phyloP scores from a whole-genome alignment of 768 basidiomycete species.

The Kwoniella dejecticola region DNA sequence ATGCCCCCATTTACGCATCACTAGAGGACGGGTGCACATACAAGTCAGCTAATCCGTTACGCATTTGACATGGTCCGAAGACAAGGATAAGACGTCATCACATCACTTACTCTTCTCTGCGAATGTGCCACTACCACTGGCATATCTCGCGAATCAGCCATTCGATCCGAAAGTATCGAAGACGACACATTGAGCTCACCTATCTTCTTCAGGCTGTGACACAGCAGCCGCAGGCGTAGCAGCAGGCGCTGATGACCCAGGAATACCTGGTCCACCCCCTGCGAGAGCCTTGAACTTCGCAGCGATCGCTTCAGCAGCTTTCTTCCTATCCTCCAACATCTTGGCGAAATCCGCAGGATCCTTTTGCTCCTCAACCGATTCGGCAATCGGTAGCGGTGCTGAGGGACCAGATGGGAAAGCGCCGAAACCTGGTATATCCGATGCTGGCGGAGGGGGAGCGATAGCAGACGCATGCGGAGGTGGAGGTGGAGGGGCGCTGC shows the following conservation, averaged over 20 bases:
- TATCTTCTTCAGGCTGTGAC: slow-evolving; percentile 24
- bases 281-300: slow-evolving; percentile 41
- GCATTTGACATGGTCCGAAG: too few species aligned
- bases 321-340: slow-evolving; percentile 41
- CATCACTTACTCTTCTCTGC: slow-evolving; percentile 53
- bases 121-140: slow-evolving; percentile 35
- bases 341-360: slow-evolving; percentile 30
- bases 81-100: too few species aligned
- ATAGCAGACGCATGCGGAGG: slow-evolving; percentile 15
- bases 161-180: neutral
- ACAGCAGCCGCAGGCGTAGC: too few species aligned
- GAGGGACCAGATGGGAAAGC: neutral
- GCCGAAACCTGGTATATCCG: slow-evolving; percentile 27
- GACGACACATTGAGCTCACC: slow-evolving; percentile 43
- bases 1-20: slow-evolving; percentile 97
- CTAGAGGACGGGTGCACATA: slow-evolving; percentile 19
- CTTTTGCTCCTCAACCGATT: neutral
- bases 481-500: neutral
- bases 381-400: neutral
- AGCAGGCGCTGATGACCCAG: too few species aligned
- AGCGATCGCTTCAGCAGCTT: slow-evolving; percentile 53
- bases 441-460: neutral
- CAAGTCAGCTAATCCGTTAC: slow-evolving; percentile 19
- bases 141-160: neutral
- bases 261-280: slow-evolving; percentile 23